These are phyloP conservation scores for Scheffersomyces insectosa DNA, from an alignment of 1,139 yeast species.

Conservation along the genomic window DNA sequence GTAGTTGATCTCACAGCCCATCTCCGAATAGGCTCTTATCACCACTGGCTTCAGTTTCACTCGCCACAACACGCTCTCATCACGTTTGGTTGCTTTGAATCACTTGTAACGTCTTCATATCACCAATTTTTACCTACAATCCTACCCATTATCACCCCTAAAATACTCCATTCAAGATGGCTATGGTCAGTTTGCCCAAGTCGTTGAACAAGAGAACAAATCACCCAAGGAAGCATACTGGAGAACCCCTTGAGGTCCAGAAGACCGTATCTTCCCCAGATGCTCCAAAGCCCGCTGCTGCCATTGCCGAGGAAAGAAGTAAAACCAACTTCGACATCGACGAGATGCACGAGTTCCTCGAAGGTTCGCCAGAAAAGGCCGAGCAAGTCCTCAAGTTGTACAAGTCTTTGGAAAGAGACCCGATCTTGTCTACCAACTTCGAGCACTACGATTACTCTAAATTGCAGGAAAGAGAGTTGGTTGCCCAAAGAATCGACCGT, in stretches of 20 bases:
- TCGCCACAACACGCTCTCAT: too few species aligned
- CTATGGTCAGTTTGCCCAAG: not conserved
- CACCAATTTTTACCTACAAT: too few species aligned
- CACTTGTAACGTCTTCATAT: too few species aligned
- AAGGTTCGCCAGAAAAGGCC: constrained; percentile 52
- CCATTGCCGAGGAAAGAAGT: constrained; percentile 49
- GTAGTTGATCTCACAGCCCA: too few species aligned
- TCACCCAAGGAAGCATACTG: too few species aligned
- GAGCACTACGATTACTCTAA: constrained; percentile 55
- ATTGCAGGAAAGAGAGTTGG: constrained; percentile 49
- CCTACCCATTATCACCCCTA: not conserved
- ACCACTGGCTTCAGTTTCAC: too few species aligned
- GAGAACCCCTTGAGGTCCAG: not conserved
- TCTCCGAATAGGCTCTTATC: too few species aligned
- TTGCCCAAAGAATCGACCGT: constrained; percentile 43
- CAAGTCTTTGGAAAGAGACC: constrained; percentile 54
- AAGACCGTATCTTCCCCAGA: constrained; percentile 5
- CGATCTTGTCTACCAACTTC: constrained; percentile 47
- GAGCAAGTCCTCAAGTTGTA: constrained; percentile 45
- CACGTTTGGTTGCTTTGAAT: too few species aligned
- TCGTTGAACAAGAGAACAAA: not conserved
- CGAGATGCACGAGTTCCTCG: constrained; percentile 42
- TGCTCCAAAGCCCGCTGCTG: constrained; percentile 21
- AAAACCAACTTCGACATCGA: constrained; percentile 44
- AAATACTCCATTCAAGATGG: not conserved